Evolutionary conservation across 1,139 yeast genomes (phyloP), one percentile per base, ranked within the genome.

Genomic region (Pichia sp.): DNA sequence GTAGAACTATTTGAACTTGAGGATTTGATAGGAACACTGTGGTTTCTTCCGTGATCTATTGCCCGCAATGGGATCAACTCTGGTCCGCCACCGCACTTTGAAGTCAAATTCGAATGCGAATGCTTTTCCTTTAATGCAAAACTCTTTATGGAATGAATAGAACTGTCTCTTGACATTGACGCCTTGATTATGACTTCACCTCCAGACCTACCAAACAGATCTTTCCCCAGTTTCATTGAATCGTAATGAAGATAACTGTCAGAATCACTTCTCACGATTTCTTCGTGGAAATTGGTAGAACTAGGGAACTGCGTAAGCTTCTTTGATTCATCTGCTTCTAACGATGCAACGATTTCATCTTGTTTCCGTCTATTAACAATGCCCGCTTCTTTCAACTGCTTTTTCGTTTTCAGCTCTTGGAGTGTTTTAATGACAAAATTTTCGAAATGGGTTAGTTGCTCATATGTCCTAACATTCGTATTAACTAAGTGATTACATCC

Each of bases 391-490:
- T 50, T 30, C 33, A 62, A 54, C 2, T 55, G 53, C 2, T 51
- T 40, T 7, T 51, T 55, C 7, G 59, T 56, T 17, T 56, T 42
- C n/a, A 63, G 45, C 12, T 58, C 54, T 4, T 55, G 48, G 10
- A 63, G 46, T 12, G 51, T 50, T 10, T 53, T 49, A 8, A 44
- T 27, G 14, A 57, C 59, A 8, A 55, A 50, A 27, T 49, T 58
- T 40, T 63, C 61, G n/a, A 64, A 40, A 20, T 51, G 51, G 7
- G 46, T 53, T 2, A 64, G 8, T 46, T 63, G 66, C 17, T 55
- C 58, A 14, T 38, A 47, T 1, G 64, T 58, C 48, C 49, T 12
- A 16, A 52, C 20, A 38, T 51, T 51, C 4, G 50, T 38, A 14
- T 16, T 36, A 4, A 50, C 38, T 24, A 30, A n/a, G 8, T 29